Conservation (phyloP, 805 yeast genomes). For the Wickerhamiella hasegawae region DNA sequence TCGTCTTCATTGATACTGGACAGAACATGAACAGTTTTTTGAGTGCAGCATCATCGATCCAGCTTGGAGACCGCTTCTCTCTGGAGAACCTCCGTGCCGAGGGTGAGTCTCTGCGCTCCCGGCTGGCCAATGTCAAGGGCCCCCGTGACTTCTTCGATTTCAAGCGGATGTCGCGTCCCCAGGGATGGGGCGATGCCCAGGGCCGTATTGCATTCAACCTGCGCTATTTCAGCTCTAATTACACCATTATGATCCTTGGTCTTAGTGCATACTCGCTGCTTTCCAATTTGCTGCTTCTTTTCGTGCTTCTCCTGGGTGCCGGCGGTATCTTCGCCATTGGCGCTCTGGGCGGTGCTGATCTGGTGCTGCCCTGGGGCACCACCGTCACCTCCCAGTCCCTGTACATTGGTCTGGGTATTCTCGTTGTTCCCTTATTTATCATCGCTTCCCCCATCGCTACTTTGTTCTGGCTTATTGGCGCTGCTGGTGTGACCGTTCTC, state of each 20-base stretch:
- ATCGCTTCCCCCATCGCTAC: slow-evolving; percentile 83
- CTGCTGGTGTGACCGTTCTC: slow-evolving; percentile 60
- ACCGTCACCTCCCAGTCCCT: slow-evolving; percentile 56
- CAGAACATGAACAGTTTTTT: neutral
- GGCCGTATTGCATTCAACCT: slow-evolving; percentile 76
- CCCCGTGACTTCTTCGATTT: slow-evolving; percentile 89
- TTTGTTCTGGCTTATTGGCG: slow-evolving; percentile 80
- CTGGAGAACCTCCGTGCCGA: slow-evolving; percentile 9
- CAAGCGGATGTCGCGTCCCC: slow-evolving; percentile 80
- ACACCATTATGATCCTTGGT: slow-evolving; percentile 52
- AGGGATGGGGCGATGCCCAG: slow-evolving; percentile 76
- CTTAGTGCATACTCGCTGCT: slow-evolving; percentile 73
- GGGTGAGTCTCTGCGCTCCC: slow-evolving; percentile 30
- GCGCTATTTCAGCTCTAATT: slow-evolving; percentile 77
- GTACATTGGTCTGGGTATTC: slow-evolving; percentile 64
- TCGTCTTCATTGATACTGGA: too few relatives aligned
- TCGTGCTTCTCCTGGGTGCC: slow-evolving; percentile 60
- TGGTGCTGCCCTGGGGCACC: slow-evolving; percentile 49
- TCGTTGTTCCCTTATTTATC: slow-evolving; percentile 69
- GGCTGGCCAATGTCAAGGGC: slow-evolving; percentile 61
- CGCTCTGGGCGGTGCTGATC: slow-evolving; percentile 66
- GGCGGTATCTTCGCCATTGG: slow-evolving; percentile 69
- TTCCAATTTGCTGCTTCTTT: slow-evolving; percentile 69
- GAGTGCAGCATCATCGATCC: neutral
- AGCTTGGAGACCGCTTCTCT: neutral